These are phyloP conservation scores for Torulaspora gathmanii DNA, from an alignment of 805 yeast genomes.

Conservation along the genomic window DNA sequence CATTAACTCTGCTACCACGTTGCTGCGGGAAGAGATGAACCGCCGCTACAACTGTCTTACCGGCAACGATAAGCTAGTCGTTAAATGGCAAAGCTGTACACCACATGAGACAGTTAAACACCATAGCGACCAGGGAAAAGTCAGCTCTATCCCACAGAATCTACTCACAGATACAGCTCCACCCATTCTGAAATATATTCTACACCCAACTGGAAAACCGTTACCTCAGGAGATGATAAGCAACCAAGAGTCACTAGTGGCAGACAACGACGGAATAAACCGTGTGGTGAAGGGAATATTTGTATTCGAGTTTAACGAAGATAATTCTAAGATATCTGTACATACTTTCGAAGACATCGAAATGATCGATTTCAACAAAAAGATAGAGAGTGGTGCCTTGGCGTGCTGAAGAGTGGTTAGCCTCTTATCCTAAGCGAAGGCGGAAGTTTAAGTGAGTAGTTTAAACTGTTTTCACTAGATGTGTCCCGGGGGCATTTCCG, in stretches of 20 bases:
- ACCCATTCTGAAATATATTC: conserved; percentile 16
- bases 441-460: not conserved
- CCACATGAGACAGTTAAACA: conserved; percentile 10
- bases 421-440: conserved; percentile 1
- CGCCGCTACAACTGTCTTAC: conserved; percentile 17
- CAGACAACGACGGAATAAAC: not conserved
- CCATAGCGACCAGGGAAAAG: not conserved
- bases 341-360: conserved; percentile 67
- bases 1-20: conserved; percentile 39
- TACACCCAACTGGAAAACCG: conserved; percentile 15
- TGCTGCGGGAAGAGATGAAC: conserved; percentile 18
- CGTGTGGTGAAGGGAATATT: conserved; percentile 46
- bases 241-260: conserved; percentile 6
- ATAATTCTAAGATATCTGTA: conserved; percentile 51
- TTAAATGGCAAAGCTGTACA: conserved; percentile 31
- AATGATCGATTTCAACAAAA: conserved; percentile 44
- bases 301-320: conserved; percentile 56
- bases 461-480: not conserved
- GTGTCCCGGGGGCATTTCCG: not conserved
- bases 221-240: conserved; percentile 8
- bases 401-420: conserved; percentile 17
- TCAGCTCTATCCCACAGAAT: conserved; percentile 5
- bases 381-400: conserved; percentile 21
- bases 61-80: conserved; percentile 23
- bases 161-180: conserved; percentile 10